Conservation (phyloP, 2,329 filamentous ascomycete species). For the Penicillium sp. region DNA sequence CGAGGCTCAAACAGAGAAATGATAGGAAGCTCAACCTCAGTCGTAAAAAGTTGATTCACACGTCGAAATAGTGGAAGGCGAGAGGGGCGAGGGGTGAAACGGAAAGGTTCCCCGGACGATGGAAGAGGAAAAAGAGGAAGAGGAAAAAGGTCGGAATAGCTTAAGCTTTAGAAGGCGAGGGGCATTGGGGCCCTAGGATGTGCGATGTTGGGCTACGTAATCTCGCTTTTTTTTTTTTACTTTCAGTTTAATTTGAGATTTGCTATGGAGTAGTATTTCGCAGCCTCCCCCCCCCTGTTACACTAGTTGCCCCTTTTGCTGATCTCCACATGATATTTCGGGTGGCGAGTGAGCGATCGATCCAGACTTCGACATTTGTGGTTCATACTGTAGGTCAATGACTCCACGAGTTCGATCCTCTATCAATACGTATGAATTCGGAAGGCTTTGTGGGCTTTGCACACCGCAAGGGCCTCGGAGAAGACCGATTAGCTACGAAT, state of each 20-base stretch:
- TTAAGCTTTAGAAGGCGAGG: conserved; percentile 19
- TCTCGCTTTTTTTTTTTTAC: background rate
- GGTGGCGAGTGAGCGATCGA: conserved; percentile 12
- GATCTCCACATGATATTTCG: conserved; percentile 5
- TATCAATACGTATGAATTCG: background rate
- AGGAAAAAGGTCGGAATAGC: conserved; percentile 7
- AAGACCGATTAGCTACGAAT: conserved; percentile 1
- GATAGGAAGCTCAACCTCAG: background rate
- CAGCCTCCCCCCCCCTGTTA: background rate
- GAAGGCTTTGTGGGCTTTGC: background rate
- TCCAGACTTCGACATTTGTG: conserved; percentile 13
- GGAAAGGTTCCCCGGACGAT: conserved; percentile 1
- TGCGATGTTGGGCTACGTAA: conserved; percentile 20
- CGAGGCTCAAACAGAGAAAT: background rate
- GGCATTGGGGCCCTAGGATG: conserved; percentile 12
- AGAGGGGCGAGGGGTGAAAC: background rate
- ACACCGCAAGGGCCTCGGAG: background rate
- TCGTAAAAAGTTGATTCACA: conserved; percentile 1
- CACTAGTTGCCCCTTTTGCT: background rate
- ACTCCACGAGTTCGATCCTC: conserved; percentile 8
- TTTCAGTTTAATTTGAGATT: background rate
- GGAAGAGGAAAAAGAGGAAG: background rate
- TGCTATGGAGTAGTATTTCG: background rate
- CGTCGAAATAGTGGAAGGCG: background rate
- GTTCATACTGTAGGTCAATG: conserved; percentile 12